Conservation (phyloP, 257 asterid species). For the Agastache rugosa region DNA sequence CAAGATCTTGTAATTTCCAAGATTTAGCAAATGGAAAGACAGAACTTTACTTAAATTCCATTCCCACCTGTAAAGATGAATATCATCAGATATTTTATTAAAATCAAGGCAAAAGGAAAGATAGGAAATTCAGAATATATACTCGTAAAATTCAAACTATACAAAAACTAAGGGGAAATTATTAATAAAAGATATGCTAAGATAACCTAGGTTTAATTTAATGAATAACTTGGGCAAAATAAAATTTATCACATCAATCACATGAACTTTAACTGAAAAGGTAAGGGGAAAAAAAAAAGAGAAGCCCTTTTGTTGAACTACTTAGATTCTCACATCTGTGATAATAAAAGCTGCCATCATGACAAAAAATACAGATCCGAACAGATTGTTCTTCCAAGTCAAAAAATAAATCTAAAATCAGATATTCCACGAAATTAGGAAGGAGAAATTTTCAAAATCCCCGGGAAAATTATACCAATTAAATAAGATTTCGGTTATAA, state of each 20-base stretch:
- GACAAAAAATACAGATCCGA: slow-evolving; percentile 38
- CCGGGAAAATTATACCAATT: slow-evolving; percentile 29
- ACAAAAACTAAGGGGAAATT: background rate
- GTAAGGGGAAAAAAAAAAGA: slow-evolving; percentile 1
- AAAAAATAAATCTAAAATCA: slow-evolving; percentile 30
- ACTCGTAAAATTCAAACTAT: background rate
- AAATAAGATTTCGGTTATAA: slow-evolving; percentile 4
- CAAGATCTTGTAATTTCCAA: slow-evolving; percentile 10
- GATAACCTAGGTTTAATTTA: slow-evolving; percentile 2
- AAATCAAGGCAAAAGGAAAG: background rate
- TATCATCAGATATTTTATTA: background rate
- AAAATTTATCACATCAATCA: slow-evolving; percentile 33
- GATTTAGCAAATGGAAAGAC: background rate
- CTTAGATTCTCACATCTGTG: slow-evolving; percentile 37
- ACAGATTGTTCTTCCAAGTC: slow-evolving; percentile 19
- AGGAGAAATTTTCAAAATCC: slow-evolving; percentile 16
- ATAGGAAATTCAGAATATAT: slow-evolving; percentile 6
- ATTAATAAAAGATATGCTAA: background rate
- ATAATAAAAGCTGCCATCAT: slow-evolving; percentile 32
- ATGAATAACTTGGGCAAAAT: background rate
- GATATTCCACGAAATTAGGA: slow-evolving; percentile 28
- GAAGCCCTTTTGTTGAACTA: slow-evolving; percentile 24
- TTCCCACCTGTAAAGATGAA: slow-evolving; percentile 33
- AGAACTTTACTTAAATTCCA: slow-evolving; percentile 5
- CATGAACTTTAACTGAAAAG: slow-evolving; percentile 45